These are phyloP conservation scores for Hypoxylon sp. DNA, from an alignment of 2,329 filamentous ascomycete genomes.

Conservation along the genomic window DNA sequence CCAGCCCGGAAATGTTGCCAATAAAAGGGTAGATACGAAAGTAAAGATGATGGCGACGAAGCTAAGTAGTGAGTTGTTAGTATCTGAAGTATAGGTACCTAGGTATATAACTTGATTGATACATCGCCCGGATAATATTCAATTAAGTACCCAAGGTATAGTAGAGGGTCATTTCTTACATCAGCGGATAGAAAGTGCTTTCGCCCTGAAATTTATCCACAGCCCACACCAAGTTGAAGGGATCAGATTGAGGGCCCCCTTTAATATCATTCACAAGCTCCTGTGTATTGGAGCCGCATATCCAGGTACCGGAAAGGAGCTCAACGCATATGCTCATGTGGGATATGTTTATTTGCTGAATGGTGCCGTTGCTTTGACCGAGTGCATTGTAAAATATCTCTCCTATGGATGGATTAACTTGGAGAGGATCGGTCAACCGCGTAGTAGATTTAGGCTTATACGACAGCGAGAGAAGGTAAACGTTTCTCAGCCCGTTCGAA, in stretches of 20 bases:
- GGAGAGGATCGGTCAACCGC: slow-evolving; percentile 1
- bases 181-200: slow-evolving; percentile 1
- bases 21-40: slow-evolving; percentile 1
- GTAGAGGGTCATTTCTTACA: background rate
- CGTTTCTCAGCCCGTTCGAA: slow-evolving; percentile 5
- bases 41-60: slow-evolving; percentile 10
- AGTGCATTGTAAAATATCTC: background rate
- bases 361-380: background rate
- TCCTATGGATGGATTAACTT: slow-evolving; percentile 3
- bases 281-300: slow-evolving; percentile 3
- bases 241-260: slow-evolving; percentile 1
- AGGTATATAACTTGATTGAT: too few species aligned
- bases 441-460: background rate
- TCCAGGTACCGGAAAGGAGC: background rate
- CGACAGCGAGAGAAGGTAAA: slow-evolving; percentile 7
- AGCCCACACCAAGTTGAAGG: background rate
- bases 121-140: background rate
- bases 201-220: background rate
- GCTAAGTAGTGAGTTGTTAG: background rate
- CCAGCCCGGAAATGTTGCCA: slow-evolving; percentile 10
- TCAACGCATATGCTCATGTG: slow-evolving; percentile 6
- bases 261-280: slow-evolving; percentile 1
- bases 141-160: background rate
- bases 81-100: background rate
- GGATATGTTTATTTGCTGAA: slow-evolving; percentile 6